Conservation (phyloP, 257 asterid genomes). For the Scutellaria barbata region DNA sequence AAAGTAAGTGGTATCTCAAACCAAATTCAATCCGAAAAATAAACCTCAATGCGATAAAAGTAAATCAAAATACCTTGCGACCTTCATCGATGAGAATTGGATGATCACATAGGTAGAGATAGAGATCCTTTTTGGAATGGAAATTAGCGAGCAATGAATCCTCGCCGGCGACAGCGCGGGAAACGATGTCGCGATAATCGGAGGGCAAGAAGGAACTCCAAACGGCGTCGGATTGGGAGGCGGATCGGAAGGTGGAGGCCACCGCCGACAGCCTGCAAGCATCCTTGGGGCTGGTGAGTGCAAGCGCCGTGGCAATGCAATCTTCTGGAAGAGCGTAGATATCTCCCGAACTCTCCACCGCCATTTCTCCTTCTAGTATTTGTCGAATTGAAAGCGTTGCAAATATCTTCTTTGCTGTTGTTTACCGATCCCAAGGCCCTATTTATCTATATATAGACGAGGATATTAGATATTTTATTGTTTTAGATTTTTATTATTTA, state of each 20-base stretch:
- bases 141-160: constrained; percentile 35
- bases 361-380: constrained; percentile 35
- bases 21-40: neutral
- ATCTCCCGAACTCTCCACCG: constrained; percentile 40
- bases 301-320: constrained; percentile 65
- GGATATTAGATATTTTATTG: neutral
- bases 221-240: constrained; percentile 70
- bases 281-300: constrained; percentile 76
- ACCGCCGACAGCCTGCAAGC: constrained; percentile 68
- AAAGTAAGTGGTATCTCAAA: neutral
- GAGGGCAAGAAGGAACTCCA: constrained; percentile 83
- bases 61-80: constrained; percentile 50
- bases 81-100: constrained; percentile 67
- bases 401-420: neutral
- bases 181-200: constrained; percentile 59
- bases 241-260: constrained; percentile 60
- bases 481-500: neutral
- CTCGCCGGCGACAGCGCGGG: constrained; percentile 45
- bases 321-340: constrained; percentile 70
- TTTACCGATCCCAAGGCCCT: neutral
- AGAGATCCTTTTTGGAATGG: constrained; percentile 66
- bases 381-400: neutral
- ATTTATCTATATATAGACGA: neutral
- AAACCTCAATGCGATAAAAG: neutral
- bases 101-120: constrained; percentile 55